Evolutionary conservation across 2,329 filamentous ascomycete species (phyloP).

Genomic region (Claviceps fusiformis): DNA sequence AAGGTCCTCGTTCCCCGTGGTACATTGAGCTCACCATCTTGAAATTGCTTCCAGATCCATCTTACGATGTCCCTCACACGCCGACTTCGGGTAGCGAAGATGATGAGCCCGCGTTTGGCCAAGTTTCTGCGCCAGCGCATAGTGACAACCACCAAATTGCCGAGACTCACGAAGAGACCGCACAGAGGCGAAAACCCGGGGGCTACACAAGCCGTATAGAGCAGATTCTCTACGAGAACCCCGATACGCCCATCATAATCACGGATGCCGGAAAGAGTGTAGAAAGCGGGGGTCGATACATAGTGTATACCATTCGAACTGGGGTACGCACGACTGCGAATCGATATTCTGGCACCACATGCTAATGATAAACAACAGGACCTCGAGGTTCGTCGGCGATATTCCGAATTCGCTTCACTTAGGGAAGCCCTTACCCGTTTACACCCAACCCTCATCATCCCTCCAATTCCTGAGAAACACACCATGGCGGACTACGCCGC

Average conservation of each 20-base stretch:
- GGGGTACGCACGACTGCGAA: slow-evolving; percentile 46
- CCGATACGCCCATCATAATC: slow-evolving; percentile 78
- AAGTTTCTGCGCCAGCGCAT: slow-evolving; percentile 14
- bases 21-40: neutral
- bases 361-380: slow-evolving; percentile 43
- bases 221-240: slow-evolving; percentile 93
- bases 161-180: slow-evolving; percentile 25
- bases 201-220: slow-evolving; percentile 93
- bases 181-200: slow-evolving; percentile 58
- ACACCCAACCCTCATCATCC: slow-evolving; percentile 89
- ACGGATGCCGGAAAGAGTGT: slow-evolving; percentile 90
- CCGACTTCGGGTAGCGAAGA: slow-evolving; percentile 57
- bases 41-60: slow-evolving; percentile 13
- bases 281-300: slow-evolving; percentile 84
- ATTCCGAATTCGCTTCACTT: slow-evolving; percentile 91
- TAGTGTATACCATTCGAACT: slow-evolving; percentile 93
- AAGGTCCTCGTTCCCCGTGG: neutral
- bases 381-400: slow-evolving; percentile 83
- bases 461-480: slow-evolving; percentile 96
- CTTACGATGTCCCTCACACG: slow-evolving; percentile 55
- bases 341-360: neutral
- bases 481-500: slow-evolving; percentile 98
- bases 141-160: slow-evolving; percentile 34
- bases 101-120: slow-evolving; percentile 34
- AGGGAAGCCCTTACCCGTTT: slow-evolving; percentile 78